Evolutionary conservation across 257 asterid species (phyloP).

Genomic region (Eustoma russellianum): DNA sequence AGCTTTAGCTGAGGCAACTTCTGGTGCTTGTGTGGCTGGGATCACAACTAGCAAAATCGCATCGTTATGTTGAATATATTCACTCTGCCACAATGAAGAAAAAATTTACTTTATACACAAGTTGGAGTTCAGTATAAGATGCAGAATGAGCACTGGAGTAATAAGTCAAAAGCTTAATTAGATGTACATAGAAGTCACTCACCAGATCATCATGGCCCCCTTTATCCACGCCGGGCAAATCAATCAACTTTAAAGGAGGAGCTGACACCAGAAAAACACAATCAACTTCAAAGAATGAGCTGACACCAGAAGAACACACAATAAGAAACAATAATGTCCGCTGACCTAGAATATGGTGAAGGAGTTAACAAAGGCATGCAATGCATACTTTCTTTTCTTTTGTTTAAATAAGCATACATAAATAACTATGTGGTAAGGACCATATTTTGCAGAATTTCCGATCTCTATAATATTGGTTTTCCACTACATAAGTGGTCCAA

Average conservation of each 20-base stretch:
- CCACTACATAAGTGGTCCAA: no score
- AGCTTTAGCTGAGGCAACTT: constrained; percentile 89
- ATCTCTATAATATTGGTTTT: no score
- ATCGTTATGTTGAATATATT: constrained; percentile 82
- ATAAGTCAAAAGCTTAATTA: background rate
- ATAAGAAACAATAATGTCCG: background rate
- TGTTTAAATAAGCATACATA: no score
- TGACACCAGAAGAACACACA: constrained; percentile 25
- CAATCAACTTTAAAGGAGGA: constrained; percentile 88
- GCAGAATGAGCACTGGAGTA: no score
- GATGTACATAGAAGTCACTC: constrained; percentile 20
- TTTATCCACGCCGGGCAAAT: constrained; percentile 95
- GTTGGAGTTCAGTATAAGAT: no score
- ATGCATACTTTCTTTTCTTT: no score
- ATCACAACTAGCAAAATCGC: constrained; percentile 82
- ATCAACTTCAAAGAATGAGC: constrained; percentile 86
- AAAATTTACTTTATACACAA: no score
- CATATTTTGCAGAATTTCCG: no score
- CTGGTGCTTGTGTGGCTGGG: constrained; percentile 94
- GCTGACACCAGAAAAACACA: constrained; percentile 36
- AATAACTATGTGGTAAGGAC: no score
- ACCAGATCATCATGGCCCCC: constrained; percentile 88
- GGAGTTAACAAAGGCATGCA: no score
- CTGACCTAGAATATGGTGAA: no score
- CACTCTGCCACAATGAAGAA: constrained; percentile 39